phyloP scores from a whole-genome alignment of 2,329 filamentous ascomycete genomes.

The Diplodia scrobiculata region DNA sequence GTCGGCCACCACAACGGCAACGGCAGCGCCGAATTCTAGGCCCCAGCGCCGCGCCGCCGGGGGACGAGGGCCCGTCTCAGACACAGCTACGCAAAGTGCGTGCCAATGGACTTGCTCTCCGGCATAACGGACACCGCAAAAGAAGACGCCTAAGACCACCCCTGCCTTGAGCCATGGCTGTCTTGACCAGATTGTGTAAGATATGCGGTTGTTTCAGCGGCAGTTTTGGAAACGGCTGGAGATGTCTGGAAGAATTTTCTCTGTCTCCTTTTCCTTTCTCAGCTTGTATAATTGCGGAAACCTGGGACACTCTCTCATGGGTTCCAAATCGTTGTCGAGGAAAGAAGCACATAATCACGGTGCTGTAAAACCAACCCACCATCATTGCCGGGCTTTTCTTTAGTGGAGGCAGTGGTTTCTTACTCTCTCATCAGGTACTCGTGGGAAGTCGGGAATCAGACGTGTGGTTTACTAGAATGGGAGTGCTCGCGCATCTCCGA shows the following conservation, averaged over 20 bases:
- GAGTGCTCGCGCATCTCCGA: slow-evolving; percentile 25
- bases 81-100: slow-evolving; percentile 29
- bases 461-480: slow-evolving; percentile 24
- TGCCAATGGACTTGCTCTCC: slow-evolving; percentile 28
- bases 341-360: slow-evolving; percentile 26
- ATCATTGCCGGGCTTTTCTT: background rate
- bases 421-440: background rate
- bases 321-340: slow-evolving; percentile 11
- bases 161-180: background rate
- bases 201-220: slow-evolving; percentile 24
- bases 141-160: slow-evolving; percentile 33
- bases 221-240: background rate
- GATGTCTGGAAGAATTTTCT: background rate
- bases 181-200: slow-evolving; percentile 28
- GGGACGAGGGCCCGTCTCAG: slow-evolving; percentile 30
- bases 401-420: background rate
- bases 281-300: slow-evolving; percentile 24
- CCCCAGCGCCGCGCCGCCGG: slow-evolving; percentile 34
- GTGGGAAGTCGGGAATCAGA: background rate
- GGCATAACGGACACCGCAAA: slow-evolving; percentile 35
- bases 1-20: slow-evolving; percentile 46
- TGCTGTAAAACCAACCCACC: slow-evolving; percentile 1
- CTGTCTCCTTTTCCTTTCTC: slow-evolving; percentile 15
- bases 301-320: background rate
- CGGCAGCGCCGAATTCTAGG: slow-evolving; percentile 44